Conservation (phyloP, 176 grass and related monocot genomes). For the Juncus inflexus region DNA sequence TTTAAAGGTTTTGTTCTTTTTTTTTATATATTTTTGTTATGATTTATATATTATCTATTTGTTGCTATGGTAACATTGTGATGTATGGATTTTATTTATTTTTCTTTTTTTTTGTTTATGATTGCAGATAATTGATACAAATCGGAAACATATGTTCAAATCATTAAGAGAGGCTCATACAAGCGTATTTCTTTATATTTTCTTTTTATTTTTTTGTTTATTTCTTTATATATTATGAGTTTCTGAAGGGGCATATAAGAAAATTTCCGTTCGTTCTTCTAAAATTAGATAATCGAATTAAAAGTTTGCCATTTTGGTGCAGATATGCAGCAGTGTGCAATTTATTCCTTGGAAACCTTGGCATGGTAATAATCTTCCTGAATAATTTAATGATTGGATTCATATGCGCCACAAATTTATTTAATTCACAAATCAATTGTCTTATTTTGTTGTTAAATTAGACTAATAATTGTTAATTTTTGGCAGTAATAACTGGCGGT, state of each 20-base stretch:
- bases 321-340: conserved; percentile 88
- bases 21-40: background rate
- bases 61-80: background rate
- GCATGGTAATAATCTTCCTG: conserved; percentile 33
- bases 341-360: conserved; percentile 94
- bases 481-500: conserved; percentile 68
- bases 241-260: background rate
- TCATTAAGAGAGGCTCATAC: conserved; percentile 85
- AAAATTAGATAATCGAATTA: background rate
- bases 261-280: background rate
- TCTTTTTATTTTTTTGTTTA: conserved; percentile 4
- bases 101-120: conserved; percentile 4
- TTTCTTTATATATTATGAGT: background rate
- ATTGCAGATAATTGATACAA: conserved; percentile 70
- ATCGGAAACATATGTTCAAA: conserved; percentile 72
- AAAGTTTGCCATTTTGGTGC: conserved; percentile 9
- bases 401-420: too few species aligned
- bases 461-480: conserved; percentile 11
- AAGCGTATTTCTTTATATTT: conserved; percentile 61
- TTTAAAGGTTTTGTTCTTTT: conserved; percentile 47
- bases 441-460: background rate
- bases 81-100: conserved; percentile 2
- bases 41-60: conserved; percentile 6
- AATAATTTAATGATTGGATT: conserved; percentile 7
- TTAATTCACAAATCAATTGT: background rate